Percentiles rank a stretch among this genome's conserved stretches.
Conservation (phyloP, 2,329 filamentous ascomycete genomes). For the Diaporthe caulivora region DNA sequence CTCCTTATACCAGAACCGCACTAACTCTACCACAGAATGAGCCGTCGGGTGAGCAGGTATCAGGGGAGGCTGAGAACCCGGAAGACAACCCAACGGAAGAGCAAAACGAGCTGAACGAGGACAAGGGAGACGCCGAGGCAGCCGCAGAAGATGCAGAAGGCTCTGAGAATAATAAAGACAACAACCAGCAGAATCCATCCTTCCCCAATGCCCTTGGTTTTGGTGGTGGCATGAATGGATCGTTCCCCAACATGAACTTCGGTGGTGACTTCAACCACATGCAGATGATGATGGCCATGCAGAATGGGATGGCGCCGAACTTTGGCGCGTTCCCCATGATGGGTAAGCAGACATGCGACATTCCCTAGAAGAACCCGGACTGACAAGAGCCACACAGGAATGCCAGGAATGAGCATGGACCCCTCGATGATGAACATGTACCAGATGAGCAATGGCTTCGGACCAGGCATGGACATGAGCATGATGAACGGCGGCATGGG, state of each 20-base stretch:
- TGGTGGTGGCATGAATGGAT: conserved; percentile 57
- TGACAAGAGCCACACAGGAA: conserved; percentile 64
- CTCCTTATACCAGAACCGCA: neutral
- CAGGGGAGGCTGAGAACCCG: conserved; percentile 37
- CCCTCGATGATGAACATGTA: conserved; percentile 80
- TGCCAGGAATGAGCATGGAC: conserved; percentile 89
- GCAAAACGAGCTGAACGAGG: conserved; percentile 30
- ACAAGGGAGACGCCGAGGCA: conserved; percentile 41
- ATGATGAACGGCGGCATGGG: conserved; percentile 86
- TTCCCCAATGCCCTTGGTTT: conserved; percentile 47
- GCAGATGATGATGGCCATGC: conserved; percentile 85
- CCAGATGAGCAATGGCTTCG: conserved; percentile 80
- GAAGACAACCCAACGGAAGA: conserved; percentile 36
- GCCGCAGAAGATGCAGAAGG: conserved; percentile 47
- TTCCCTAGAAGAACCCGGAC: conserved; percentile 35
- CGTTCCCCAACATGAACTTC: conserved; percentile 71
- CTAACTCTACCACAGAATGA: conserved; percentile 29
- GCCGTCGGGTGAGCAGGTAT: conserved; percentile 8
- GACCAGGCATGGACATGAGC: conserved; percentile 81
- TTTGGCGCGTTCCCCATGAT: conserved; percentile 81
- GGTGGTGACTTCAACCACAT: conserved; percentile 77
- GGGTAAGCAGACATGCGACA: conserved; percentile 75
- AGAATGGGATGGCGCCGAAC: conserved; percentile 71
- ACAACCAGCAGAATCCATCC: conserved; percentile 46
- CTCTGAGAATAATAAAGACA: conserved; percentile 48